Evolutionary conservation across 345 rosid species (phyloP).

Genomic region (Citrus cavaleriei): DNA sequence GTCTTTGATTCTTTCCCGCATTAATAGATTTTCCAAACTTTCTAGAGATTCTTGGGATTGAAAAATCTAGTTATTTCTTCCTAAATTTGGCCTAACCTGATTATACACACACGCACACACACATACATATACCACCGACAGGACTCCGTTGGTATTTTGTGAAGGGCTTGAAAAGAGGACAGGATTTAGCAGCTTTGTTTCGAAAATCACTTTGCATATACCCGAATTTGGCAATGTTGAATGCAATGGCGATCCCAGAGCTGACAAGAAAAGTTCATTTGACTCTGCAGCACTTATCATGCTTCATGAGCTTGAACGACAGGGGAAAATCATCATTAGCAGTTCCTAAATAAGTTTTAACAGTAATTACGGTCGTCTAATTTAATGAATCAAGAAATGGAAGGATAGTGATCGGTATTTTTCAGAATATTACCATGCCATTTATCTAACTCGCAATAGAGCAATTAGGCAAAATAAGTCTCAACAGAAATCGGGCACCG

Average conservation of each 20-base stretch:
- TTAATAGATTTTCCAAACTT: neutral
- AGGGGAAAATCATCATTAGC: slow-evolving; percentile 38
- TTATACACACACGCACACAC: neutral
- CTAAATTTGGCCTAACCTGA: neutral
- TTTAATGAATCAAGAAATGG: neutral
- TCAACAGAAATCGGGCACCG: no score
- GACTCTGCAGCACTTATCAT: slow-evolving; percentile 71
- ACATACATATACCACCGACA: slow-evolving; percentile 8
- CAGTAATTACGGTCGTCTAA: neutral
- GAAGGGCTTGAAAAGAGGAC: slow-evolving; percentile 37
- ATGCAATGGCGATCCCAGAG: slow-evolving; percentile 56
- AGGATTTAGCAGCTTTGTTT: slow-evolving; percentile 49
- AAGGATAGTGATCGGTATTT: neutral
- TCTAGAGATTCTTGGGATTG: neutral
- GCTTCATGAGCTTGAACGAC: slow-evolving; percentile 57
- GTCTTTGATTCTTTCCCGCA: neutral
- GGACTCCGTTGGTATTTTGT: slow-evolving; percentile 43
- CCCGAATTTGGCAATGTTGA: slow-evolving; percentile 44
- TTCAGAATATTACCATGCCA: neutral
- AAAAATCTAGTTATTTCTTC: neutral
- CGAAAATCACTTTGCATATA: slow-evolving; percentile 47
- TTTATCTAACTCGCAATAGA: neutral
- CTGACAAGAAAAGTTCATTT: slow-evolving; percentile 78
- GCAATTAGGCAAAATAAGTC: no score
- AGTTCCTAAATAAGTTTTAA: neutral